Evolutionary conservation across 2,329 filamentous ascomycete species (phyloP).

Genomic region (Herpotrichia juniperi): DNA sequence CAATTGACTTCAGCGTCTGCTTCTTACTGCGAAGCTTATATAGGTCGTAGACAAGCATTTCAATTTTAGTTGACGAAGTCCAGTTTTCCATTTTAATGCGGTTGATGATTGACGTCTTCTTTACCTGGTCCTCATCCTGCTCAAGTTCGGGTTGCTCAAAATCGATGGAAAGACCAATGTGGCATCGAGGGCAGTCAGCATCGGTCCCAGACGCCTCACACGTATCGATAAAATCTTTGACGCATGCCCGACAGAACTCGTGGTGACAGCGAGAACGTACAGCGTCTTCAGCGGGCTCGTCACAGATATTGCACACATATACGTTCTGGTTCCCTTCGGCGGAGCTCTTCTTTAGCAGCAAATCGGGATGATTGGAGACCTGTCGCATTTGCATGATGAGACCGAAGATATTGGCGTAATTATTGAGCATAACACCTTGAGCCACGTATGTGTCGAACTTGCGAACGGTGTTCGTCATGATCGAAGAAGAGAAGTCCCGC

Average conservation of each 20-base stretch:
- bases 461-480: slow-evolving; percentile 89
- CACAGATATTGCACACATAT: slow-evolving; percentile 91
- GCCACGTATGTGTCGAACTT: slow-evolving; percentile 96
- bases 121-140: slow-evolving; percentile 83
- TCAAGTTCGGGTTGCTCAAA: slow-evolving; percentile 95
- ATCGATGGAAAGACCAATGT: slow-evolving; percentile 88
- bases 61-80: slow-evolving; percentile 98
- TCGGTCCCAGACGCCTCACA: slow-evolving; percentile 67
- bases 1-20: slow-evolving; percentile 93
- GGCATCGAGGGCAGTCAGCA: slow-evolving; percentile 84
- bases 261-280: slow-evolving; percentile 92
- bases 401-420: slow-evolving; percentile 97
- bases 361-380: slow-evolving; percentile 92
- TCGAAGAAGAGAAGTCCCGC: slow-evolving; percentile 91
- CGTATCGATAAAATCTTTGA: slow-evolving; percentile 78
- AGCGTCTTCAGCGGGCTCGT: slow-evolving; percentile 93
- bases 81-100: slow-evolving; percentile 99
- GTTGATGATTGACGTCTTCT: slow-evolving; percentile 98
- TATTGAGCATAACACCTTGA: slow-evolving; percentile 86
- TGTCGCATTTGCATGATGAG: slow-evolving; percentile 99
- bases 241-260: slow-evolving; percentile 85
- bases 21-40: slow-evolving; percentile 92
- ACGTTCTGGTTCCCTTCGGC: slow-evolving; percentile 86
- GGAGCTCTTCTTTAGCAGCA: slow-evolving; percentile 84
- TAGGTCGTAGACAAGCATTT: slow-evolving; percentile 91